These are phyloP conservation scores for Umbelopsis vinacea DNA, from an alignment of 192 early-diverging fungal genomes.

Conservation along the genomic window DNA sequence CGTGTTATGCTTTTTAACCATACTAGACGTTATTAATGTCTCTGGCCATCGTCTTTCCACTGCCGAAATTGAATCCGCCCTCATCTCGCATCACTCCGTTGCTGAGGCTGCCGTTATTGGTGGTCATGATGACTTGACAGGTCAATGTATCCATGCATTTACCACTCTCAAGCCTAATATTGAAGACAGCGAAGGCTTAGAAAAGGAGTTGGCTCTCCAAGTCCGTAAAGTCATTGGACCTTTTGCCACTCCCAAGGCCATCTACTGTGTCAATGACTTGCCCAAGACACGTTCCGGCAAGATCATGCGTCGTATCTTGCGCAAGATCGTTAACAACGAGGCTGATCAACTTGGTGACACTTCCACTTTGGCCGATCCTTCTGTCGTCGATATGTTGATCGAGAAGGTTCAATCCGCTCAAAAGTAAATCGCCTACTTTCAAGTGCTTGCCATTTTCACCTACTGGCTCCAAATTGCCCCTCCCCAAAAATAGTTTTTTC, in stretches of 20 bases:
- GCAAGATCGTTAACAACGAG: constrained; percentile 91
- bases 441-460: too few species aligned
- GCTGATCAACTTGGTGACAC: constrained; percentile 86
- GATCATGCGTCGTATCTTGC: constrained; percentile 93
- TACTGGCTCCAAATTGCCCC: not conserved
- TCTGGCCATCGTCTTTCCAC: constrained; percentile 93
- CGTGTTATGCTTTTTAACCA: not conserved
- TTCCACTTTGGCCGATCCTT: constrained; percentile 84
- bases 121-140: constrained; percentile 85
- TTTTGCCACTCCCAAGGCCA: constrained; percentile 88
- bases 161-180: constrained; percentile 74
- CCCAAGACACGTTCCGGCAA: constrained; percentile 97
- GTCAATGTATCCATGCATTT: constrained; percentile 90
- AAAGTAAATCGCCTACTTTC: not conserved
- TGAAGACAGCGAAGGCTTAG: constrained; percentile 47
- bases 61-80: constrained; percentile 92
- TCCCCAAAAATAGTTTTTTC: not conserved
- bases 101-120: constrained; percentile 94
- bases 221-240: constrained; percentile 91
- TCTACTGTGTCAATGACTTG: constrained; percentile 85
- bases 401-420: constrained; percentile 13
- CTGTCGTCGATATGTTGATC: constrained; percentile 30
- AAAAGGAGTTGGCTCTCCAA: constrained; percentile 69
- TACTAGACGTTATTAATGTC: constrained; percentile 88
- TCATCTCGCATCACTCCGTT: constrained; percentile 77